phyloP scores from a whole-genome alignment of 768 basidiomycete genomes.

The Hydnomerulius pinastri region DNA sequence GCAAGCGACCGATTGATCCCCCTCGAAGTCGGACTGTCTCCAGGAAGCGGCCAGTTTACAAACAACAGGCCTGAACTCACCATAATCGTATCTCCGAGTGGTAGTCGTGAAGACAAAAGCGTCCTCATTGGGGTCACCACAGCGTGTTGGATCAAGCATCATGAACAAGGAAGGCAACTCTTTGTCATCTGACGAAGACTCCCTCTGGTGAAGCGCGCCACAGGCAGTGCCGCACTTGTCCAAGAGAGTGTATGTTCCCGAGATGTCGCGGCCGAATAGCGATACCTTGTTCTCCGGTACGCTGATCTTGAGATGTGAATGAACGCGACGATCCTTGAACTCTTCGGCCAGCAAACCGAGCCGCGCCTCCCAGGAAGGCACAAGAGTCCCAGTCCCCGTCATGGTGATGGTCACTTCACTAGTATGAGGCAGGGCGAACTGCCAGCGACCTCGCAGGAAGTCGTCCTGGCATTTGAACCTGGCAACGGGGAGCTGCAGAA shows the following conservation, averaged over 20 bases:
- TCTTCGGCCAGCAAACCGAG: slow-evolving; percentile 70
- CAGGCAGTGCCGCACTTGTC: slow-evolving; percentile 91
- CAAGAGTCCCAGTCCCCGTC: slow-evolving; percentile 57
- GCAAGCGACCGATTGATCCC: slow-evolving; percentile 53
- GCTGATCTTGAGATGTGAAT: slow-evolving; percentile 64
- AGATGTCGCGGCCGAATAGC: slow-evolving; percentile 76
- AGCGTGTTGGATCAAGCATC: slow-evolving; percentile 85
- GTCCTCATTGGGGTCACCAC: slow-evolving; percentile 74
- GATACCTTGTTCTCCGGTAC: slow-evolving; percentile 48
- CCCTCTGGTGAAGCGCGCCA: slow-evolving; percentile 74
- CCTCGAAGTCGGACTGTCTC: slow-evolving; percentile 65
- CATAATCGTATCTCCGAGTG: slow-evolving; percentile 77
- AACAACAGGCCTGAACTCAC: slow-evolving; percentile 76
- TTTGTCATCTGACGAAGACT: slow-evolving; percentile 41
- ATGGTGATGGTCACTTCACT: slow-evolving; percentile 61
- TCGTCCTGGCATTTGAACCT: slow-evolving; percentile 58
- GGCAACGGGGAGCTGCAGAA: slow-evolving; percentile 76
- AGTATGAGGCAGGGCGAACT: slow-evolving; percentile 70
- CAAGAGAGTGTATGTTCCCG: slow-evolving; percentile 75
- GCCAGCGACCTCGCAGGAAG: slow-evolving; percentile 75
- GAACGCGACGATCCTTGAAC: slow-evolving; percentile 67
- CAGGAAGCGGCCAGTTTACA: slow-evolving; percentile 74
- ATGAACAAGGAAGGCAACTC: slow-evolving; percentile 64
- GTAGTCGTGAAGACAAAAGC: slow-evolving; percentile 83
- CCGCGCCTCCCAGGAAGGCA: slow-evolving; percentile 83